phyloP scores from a whole-genome alignment of 345 rosid species.

The Excoecaria cochinchinensis region DNA sequence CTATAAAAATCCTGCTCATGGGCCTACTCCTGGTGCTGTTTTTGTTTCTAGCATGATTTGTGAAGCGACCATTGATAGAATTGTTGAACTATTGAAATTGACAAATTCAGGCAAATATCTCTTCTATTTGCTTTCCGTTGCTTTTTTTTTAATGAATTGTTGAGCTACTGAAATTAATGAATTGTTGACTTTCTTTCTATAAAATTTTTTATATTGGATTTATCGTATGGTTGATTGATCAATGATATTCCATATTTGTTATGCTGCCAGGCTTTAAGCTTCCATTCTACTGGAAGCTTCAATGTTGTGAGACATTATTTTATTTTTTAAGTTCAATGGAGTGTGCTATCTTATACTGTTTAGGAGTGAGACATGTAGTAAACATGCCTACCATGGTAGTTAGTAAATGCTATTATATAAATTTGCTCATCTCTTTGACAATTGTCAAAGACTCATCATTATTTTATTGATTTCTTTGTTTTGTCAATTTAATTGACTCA shows the following conservation, averaged over 20 bases:
- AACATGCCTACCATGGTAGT: conserved; percentile 3
- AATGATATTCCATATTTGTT: background rate
- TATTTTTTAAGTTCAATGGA: background rate
- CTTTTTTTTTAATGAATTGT: background rate
- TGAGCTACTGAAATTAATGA: background rate
- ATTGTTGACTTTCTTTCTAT: background rate
- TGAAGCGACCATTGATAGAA: conserved; percentile 88
- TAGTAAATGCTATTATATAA: conserved; percentile 2
- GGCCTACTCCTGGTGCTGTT: conserved; percentile 92
- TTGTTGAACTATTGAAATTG: conserved; percentile 84
- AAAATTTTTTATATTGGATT: conserved; percentile 1
- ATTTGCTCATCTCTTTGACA: background rate
- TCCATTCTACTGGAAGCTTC: background rate
- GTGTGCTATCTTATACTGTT: background rate
- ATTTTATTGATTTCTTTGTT: conserved; percentile 9
- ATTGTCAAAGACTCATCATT: background rate
- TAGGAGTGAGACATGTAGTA: background rate
- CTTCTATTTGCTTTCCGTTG: conserved; percentile 9
- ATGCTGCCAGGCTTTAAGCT: background rate
- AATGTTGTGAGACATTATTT: background rate
- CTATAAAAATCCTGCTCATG: conserved; percentile 67
- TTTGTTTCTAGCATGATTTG: conserved; percentile 90
- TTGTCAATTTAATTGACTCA: conserved; percentile 12
- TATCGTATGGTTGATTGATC: background rate
- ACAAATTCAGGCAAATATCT: conserved; percentile 80